A percentile compares a stretch with the other conserved stretches of the same genome.
Conservation (phyloP, 495 filamentous ascomycete genomes). For the Penicillium cataractarum region DNA sequence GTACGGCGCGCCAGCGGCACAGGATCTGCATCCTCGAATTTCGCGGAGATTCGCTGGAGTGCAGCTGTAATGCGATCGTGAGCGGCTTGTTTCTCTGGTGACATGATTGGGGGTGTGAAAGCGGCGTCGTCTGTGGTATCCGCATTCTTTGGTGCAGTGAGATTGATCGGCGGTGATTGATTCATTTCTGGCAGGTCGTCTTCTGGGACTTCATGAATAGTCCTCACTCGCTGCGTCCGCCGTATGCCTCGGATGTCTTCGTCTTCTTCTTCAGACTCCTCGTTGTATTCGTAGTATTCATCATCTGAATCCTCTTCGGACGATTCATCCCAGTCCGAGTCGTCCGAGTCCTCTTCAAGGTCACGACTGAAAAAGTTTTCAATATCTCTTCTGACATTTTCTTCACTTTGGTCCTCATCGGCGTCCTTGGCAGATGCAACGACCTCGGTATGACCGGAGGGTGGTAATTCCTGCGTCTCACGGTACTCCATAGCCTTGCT, state of each 20-base stretch:
- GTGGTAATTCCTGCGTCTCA: not conserved
- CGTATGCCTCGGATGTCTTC: conserved; percentile 1
- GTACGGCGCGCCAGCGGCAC: not conserved
- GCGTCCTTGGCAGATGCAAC: not conserved
- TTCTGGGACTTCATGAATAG: conserved; percentile 1
- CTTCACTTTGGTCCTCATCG: not conserved
- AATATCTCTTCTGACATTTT: not conserved
- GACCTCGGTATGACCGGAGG: not conserved
- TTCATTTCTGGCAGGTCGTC: conserved; percentile 1
- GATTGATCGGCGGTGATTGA: not conserved
- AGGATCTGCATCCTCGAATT: conserved; percentile 9
- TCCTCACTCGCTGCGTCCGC: not conserved
- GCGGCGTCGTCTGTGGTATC: not conserved
- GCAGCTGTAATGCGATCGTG: conserved; percentile 19
- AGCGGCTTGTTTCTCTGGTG: conserved; percentile 19
- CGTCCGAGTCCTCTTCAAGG: conserved; percentile 19
- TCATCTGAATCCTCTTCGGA: conserved; percentile 19
- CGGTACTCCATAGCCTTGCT: conserved; percentile 10
- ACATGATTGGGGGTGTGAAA: conserved; percentile 8
- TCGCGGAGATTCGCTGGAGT: conserved; percentile 1
- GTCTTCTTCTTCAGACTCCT: conserved; percentile 14
- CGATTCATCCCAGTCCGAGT: conserved; percentile 17
- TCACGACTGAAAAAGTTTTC: conserved; percentile 5
- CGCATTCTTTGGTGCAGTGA: not conserved
- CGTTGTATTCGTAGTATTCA: conserved; percentile 24